phyloP scores from a whole-genome alignment of 345 rosid species.

The Syzygium grande region DNA sequence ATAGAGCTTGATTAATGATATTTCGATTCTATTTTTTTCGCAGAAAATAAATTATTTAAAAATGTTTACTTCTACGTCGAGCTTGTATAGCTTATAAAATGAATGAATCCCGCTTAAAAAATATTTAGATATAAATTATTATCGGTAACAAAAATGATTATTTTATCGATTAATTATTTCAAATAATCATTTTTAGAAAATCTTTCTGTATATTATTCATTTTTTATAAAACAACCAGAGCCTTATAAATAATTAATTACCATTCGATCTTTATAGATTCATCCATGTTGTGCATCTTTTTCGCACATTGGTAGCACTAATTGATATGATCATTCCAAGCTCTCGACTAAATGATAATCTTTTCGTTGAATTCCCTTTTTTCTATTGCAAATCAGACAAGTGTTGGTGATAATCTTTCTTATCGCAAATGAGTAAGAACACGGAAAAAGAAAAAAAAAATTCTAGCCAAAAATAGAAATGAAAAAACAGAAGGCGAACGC shows the following conservation, averaged over 20 bases:
- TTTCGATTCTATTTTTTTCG: too few relatives aligned
- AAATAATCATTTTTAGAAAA: too few relatives aligned
- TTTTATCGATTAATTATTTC: too few relatives aligned
- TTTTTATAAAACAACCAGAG: rapidly evolving
- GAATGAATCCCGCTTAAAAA: too few relatives aligned
- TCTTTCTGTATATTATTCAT: background rate
- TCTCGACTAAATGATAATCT: background rate
- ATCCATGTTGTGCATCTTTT: background rate
- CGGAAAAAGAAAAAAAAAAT: too few relatives aligned
- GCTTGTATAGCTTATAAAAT: too few relatives aligned
- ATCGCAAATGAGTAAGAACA: background rate
- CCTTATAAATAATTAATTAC: too few relatives aligned
- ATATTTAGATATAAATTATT: too few relatives aligned
- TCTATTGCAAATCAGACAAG: background rate
- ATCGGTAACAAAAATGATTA: too few relatives aligned
- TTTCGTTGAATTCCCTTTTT: background rate
- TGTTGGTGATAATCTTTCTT: background rate
- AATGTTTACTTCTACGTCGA: too few relatives aligned
- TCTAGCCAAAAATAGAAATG: background rate
- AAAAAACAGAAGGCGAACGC: background rate
- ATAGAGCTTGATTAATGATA: too few relatives aligned
- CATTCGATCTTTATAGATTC: background rate
- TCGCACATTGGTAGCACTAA: background rate
- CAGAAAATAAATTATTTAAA: too few relatives aligned
- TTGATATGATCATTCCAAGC: background rate